phyloP scores from a whole-genome alignment of 768 basidiomycete species.

The Xerocomus brunneocitrinus region DNA sequence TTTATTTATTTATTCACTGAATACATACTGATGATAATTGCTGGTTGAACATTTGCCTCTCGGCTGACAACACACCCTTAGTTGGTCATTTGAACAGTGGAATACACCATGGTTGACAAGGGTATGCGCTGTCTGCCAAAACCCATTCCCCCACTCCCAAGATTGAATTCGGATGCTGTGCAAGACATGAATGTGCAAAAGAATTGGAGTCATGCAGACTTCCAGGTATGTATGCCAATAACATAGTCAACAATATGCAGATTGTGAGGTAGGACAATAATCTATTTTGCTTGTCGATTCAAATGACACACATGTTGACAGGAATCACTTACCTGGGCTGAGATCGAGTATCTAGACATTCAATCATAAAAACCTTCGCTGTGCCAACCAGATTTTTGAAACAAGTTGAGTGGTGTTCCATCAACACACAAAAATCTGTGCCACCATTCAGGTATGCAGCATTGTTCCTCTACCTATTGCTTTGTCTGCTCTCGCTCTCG shows the following conservation, averaged over 20 bases:
- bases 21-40: slow-evolving; percentile 18
- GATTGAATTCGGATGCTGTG: not conserved
- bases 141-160: slow-evolving; percentile 7
- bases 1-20: not conserved
- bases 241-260: slow-evolving; percentile 13
- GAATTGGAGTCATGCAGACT: slow-evolving; percentile 11
- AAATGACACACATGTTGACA: too few species aligned
- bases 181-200: not conserved
- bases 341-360: slow-evolving; percentile 12
- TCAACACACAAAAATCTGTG: slow-evolving; percentile 12
- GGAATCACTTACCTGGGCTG: slow-evolving; percentile 2
- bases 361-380: slow-evolving; percentile 12
- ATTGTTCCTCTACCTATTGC: too few species aligned
- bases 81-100: slow-evolving; percentile 24
- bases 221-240: slow-evolving; percentile 13
- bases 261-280: not conserved
- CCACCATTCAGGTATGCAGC: not conserved
- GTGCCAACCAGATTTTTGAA: slow-evolving; percentile 19
- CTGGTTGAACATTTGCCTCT: slow-evolving; percentile 23
- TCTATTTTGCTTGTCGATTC: not conserved
- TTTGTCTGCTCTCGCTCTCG: too few species aligned
- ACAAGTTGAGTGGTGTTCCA: slow-evolving; percentile 11
- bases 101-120: slow-evolving; percentile 19
- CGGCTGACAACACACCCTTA: slow-evolving; percentile 6
- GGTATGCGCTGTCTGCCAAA: slow-evolving; percentile 20